Percentiles rank a stretch among this genome's conserved stretches.
Evolutionary conservation across 228 moss, liverwort and hornwort genomes (phyloP).

Genomic region (Sphagnum magellanicum): DNA sequence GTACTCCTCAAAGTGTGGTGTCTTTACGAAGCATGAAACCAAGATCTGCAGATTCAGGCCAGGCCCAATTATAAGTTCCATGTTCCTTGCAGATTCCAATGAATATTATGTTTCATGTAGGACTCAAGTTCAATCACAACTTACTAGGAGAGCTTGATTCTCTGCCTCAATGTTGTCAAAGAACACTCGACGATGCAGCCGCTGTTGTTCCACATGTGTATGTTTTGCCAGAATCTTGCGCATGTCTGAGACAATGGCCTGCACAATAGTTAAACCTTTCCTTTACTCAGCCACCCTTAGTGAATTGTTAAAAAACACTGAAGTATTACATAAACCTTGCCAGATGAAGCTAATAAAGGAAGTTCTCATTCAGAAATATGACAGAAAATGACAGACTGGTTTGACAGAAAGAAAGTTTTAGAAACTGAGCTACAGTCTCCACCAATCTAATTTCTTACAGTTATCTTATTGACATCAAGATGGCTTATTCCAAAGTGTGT

Average conservation of each 20-base stretch:
- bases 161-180: slow-evolving; percentile 92
- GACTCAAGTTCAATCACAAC: neutral
- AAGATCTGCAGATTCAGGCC: slow-evolving; percentile 50
- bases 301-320: too few relatives aligned
- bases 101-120: too few relatives aligned
- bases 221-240: slow-evolving; percentile 91
- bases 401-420: too few relatives aligned
- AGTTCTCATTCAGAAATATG: too few relatives aligned
- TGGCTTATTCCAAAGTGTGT: slow-evolving; percentile 94
- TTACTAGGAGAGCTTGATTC: slow-evolving; percentile 88
- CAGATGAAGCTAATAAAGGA: too few relatives aligned
- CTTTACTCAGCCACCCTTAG: too few relatives aligned
- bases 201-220: slow-evolving; percentile 93
- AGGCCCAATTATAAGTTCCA: too few relatives aligned
- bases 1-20: slow-evolving; percentile 94
- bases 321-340: too few relatives aligned
- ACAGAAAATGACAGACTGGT: too few relatives aligned
- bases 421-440: too few relatives aligned
- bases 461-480: slow-evolving; percentile 80
- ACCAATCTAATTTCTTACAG: slow-evolving; percentile 28
- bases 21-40: slow-evolving; percentile 96
- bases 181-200: slow-evolving; percentile 95
- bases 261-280: slow-evolving; percentile 2
- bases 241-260: slow-evolving; percentile 94
- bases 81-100: too few relatives aligned